Evolutionary conservation across 108 stramenopile species (phyloP), one percentile per base, ranked within the genome.

Genomic region (Cylindrotheca closterium): DNA sequence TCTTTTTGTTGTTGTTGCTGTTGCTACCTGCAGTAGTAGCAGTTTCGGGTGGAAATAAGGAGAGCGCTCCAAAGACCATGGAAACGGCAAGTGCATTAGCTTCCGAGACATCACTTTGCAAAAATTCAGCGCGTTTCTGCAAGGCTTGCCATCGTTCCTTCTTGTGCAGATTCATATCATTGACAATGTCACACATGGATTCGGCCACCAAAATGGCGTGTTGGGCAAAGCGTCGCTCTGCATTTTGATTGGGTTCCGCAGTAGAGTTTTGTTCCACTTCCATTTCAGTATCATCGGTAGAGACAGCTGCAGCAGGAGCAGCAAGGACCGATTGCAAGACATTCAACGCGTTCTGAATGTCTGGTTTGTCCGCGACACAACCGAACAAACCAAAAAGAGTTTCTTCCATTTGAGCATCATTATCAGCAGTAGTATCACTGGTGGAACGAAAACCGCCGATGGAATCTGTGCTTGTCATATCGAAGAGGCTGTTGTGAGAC

Each of bases 1-100:
- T 63, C 25, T 71, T 63, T 24, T 46, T 34, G 54, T 81, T 73
- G n/a, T n/a, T 34, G n/a, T n/a, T n/a, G n/a, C n/a, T n/a, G n/a
- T n/a, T n/a, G n/a, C n/a, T n/a, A n/a, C n/a, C n/a, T n/a, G n/a
- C n/a, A n/a, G n/a, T n/a, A n/a, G n/a, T n/a, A n/a, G n/a, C n/a
- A n/a, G n/a, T n/a, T n/a, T n/a, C n/a, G n/a, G n/a, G n/a, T 48
- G 48, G 55, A 18, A 67, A 26, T 42, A 67, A 49, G 17, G 63
- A 57, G 33, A 74, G 59, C 4, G 65, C 65, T 0, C 66, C 73
- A 55, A 67, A 74, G 12, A 74, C 66, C 46, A 67, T 30, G 26
- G 60, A 61, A 18, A 67, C 21, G 12, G 66, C 65, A 45, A 74
- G 49, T 2, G 66, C 73, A 33, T 28, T 66, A 26, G 58, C 30